Conservation (phyloP, 495 filamentous ascomycete genomes). For the Neurospora africana region DNA sequence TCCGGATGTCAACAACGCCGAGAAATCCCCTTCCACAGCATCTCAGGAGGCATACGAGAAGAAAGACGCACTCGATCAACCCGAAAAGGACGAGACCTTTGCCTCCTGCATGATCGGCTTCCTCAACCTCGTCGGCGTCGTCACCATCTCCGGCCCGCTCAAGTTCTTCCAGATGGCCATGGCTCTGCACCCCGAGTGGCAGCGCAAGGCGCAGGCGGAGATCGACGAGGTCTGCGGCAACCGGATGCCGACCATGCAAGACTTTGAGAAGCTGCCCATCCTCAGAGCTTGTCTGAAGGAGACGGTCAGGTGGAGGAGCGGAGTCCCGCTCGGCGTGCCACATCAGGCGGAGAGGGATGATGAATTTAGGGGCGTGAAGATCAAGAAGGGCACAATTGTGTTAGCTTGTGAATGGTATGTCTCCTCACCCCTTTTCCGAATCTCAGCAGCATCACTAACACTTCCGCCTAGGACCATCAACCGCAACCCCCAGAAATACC, state of each 20-base stretch:
- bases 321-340: conserved; percentile 40
- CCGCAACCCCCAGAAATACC: conserved; percentile 35
- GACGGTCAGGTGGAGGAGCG: conserved; percentile 49
- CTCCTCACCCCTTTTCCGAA: neutral
- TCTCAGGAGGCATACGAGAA: conserved; percentile 12
- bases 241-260: conserved; percentile 36
- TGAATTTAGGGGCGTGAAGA: conserved; percentile 38
- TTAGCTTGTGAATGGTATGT: conserved; percentile 46
- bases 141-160: conserved; percentile 37
- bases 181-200: conserved; percentile 36
- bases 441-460: neutral
- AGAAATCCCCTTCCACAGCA: neutral
- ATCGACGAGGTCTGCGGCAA: conserved; percentile 48
- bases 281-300: conserved; percentile 52
- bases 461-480: conserved; percentile 34
- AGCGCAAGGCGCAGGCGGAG: conserved; percentile 43
- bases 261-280: conserved; percentile 37
- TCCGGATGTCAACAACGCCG: neutral
- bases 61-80: conserved; percentile 26
- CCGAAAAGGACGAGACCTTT: conserved; percentile 31
- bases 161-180: conserved; percentile 42
- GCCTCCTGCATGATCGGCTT: conserved; percentile 40
- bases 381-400: conserved; percentile 40
- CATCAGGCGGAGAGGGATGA: conserved; percentile 42
- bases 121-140: conserved; percentile 36